These are phyloP conservation scores for Symbiodinium pilosum DNA, from an alignment of 73 alveolate genomes.

Conservation along the genomic window DNA sequence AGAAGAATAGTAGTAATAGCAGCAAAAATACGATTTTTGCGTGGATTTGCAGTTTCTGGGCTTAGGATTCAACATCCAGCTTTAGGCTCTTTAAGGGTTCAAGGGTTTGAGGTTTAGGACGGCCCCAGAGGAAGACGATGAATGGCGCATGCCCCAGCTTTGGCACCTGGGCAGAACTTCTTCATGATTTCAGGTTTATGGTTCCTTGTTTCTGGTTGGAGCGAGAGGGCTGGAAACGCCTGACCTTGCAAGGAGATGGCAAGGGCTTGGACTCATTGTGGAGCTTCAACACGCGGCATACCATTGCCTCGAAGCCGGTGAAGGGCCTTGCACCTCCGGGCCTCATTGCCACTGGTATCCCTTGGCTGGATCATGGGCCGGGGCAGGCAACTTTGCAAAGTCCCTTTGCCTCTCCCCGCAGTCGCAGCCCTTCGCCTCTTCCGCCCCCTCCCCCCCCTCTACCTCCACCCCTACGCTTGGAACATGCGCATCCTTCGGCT, in stretches of 20 bases:
- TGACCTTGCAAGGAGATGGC: slow-evolving; percentile 3
- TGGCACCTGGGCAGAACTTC: neutral
- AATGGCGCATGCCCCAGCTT: slow-evolving; percentile 7
- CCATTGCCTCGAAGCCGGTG: slow-evolving; percentile 4
- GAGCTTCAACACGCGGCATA: slow-evolving; percentile 5
- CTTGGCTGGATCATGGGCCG: neutral
- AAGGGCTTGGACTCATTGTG: neutral
- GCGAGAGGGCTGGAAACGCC: too few relatives aligned
- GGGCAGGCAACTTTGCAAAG: neutral
- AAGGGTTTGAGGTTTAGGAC: too few relatives aligned
- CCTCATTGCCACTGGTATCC: neutral
- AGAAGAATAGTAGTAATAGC: too few relatives aligned
- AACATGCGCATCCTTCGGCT: neutral
- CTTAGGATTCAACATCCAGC: too few relatives aligned
- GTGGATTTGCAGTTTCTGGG: too few relatives aligned
- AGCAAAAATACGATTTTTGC: too few relatives aligned
- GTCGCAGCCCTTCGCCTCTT: neutral
- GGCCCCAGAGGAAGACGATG: neutral
- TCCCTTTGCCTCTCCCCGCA: neutral
- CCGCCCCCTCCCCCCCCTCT: neutral
- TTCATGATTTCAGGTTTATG: too few relatives aligned
- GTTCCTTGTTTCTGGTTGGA: too few relatives aligned
- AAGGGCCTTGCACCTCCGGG: neutral
- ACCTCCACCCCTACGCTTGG: neutral
- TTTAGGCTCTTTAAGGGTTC: too few relatives aligned